Evolutionary conservation across 176 grass and related monocot species (phyloP).

Genomic region (Oryza coarctata): DNA sequence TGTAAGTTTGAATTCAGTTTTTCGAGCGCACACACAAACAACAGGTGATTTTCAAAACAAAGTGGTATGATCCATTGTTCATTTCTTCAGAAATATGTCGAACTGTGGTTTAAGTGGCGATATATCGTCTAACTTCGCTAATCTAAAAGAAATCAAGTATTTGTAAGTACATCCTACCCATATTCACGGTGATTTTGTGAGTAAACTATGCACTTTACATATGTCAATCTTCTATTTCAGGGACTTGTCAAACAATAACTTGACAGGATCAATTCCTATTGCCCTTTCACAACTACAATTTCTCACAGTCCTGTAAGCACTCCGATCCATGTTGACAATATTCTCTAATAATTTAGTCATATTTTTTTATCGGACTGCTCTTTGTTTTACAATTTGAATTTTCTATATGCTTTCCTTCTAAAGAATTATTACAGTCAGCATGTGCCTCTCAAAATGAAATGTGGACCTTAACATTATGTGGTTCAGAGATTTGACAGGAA

Average conservation of each 20-base stretch:
- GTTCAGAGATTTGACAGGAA: conserved; percentile 54
- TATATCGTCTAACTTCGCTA: conserved; percentile 49
- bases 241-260: conserved; percentile 69
- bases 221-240: conserved; percentile 22
- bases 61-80: neutral
- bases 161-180: conserved; percentile 27
- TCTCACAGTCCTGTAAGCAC: conserved; percentile 53
- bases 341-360: neutral
- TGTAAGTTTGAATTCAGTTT: conserved; percentile 50
- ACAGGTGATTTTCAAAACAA: too few species aligned
- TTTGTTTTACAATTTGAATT: neutral
- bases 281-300: conserved; percentile 35
- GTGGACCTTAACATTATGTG: neutral
- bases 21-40: neutral
- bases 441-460: too few species aligned
- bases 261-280: conserved; percentile 57
- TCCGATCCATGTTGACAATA: neutral
- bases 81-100: conserved; percentile 56
- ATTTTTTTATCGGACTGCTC: neutral
- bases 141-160: conserved; percentile 42
- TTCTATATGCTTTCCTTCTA: neutral
- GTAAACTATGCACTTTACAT: neutral
- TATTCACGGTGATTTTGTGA: neutral
- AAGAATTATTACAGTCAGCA: neutral
- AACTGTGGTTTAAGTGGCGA: conserved; percentile 39